These are phyloP conservation scores for Pseudoneurospora amorphoporcata DNA, from an alignment of 495 filamentous ascomycete species.

Conservation along the genomic window DNA sequence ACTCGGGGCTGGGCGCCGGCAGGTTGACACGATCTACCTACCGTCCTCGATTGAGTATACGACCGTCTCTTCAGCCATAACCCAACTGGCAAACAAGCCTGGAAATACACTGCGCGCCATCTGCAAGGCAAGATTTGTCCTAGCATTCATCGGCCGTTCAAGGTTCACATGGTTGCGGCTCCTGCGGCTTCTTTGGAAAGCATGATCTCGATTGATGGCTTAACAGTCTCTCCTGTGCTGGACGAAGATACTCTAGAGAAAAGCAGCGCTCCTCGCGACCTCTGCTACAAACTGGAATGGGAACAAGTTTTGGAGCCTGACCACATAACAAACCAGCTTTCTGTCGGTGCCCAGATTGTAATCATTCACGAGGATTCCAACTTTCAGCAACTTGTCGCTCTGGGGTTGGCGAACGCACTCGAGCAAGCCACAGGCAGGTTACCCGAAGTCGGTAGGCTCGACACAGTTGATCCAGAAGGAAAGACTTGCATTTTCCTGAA, in stretches of 20 bases:
- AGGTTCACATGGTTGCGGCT: conserved; percentile 26
- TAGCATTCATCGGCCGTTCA: conserved; percentile 22
- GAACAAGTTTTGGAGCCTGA: conserved; percentile 33
- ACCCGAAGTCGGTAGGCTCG: conserved; percentile 22
- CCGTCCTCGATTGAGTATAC: conserved; percentile 30
- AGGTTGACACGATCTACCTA: conserved; percentile 31
- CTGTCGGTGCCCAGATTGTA: conserved; percentile 24
- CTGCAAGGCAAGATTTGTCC: conserved; percentile 21
- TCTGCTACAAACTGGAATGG: conserved; percentile 45
- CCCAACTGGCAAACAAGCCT: conserved; percentile 15
- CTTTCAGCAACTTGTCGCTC: conserved; percentile 34
- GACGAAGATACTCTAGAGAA: conserved; percentile 23
- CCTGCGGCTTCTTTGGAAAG: conserved; percentile 20
- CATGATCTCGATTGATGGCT: conserved; percentile 26
- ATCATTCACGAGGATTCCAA: conserved; percentile 37
- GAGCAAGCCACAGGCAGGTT: conserved; percentile 29
- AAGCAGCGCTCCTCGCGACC: conserved; percentile 21
- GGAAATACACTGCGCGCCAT: conserved; percentile 23
- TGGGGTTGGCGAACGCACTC: conserved; percentile 28
- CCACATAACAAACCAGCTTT: conserved; percentile 1
- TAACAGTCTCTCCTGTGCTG: conserved; percentile 31
- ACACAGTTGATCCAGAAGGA: conserved; percentile 18
- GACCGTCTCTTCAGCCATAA: conserved; percentile 23
- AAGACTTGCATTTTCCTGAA: conserved; percentile 33
- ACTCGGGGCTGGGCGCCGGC: conserved; percentile 19